These are phyloP conservation scores for Cladosporium sp. DNA, from an alignment of 2,329 filamentous ascomycete species.

Conservation along the genomic window DNA sequence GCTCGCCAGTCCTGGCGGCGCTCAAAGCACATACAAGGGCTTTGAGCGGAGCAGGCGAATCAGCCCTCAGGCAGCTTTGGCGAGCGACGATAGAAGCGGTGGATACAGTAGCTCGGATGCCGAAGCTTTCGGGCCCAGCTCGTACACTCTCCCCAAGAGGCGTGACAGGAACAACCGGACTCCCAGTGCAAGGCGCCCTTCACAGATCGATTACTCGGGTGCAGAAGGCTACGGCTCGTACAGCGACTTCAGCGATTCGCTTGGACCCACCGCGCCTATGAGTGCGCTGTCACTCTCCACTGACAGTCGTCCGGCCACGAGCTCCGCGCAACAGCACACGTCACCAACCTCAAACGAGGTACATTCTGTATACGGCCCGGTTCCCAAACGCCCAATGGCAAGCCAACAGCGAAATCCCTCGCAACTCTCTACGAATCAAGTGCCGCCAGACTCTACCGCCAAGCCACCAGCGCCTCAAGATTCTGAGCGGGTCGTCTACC, in stretches of 20 bases:
- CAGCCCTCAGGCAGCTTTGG: slow-evolving; percentile 13
- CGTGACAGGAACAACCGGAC: slow-evolving; percentile 26
- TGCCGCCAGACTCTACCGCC: slow-evolving; percentile 5
- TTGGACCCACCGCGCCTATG: slow-evolving; percentile 25
- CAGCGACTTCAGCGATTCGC: slow-evolving; percentile 67
- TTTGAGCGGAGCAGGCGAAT: slow-evolving; percentile 33
- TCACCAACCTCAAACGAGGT: slow-evolving; percentile 22
- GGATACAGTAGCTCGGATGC: slow-evolving; percentile 42
- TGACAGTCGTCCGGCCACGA: slow-evolving; percentile 28
- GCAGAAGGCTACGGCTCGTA: slow-evolving; percentile 63
- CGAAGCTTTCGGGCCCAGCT: slow-evolving; percentile 25
- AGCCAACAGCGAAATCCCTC: slow-evolving; percentile 48
- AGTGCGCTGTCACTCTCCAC: slow-evolving; percentile 29
- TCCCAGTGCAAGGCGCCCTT: slow-evolving; percentile 46
- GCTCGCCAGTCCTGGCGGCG: slow-evolving; percentile 58
- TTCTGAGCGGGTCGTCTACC: slow-evolving; percentile 84
- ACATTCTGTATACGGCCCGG: slow-evolving; percentile 31
- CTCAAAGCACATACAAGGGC: slow-evolving; percentile 41
- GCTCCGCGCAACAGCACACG: slow-evolving; percentile 18
- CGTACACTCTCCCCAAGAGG: slow-evolving; percentile 18
- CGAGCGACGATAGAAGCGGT: slow-evolving; percentile 2
- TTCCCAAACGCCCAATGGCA: slow-evolving; percentile 17
- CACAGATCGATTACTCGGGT: slow-evolving; percentile 57
- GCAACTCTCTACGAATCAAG: slow-evolving; percentile 49
- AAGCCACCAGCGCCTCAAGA: slow-evolving; percentile 47